A percentile compares a stretch with the other conserved stretches of the same genome.
These are phyloP conservation scores for Conringia planisiliqua DNA, from an alignment of 345 rosid species.

Conservation along the genomic window DNA sequence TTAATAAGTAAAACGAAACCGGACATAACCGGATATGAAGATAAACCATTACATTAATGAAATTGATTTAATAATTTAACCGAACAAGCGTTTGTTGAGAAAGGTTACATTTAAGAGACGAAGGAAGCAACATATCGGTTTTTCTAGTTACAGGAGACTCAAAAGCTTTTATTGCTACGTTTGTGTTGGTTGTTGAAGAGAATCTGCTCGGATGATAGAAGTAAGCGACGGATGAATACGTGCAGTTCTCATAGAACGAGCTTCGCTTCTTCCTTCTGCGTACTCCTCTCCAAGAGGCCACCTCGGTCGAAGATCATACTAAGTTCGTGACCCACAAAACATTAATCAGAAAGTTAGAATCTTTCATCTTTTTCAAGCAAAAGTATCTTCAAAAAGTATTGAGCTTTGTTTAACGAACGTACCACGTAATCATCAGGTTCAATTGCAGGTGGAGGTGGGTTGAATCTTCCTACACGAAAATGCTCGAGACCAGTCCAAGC, in stretches of 20 bases:
- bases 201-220: slow-evolving; percentile 70
- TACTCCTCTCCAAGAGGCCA: slow-evolving; percentile 94
- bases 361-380: neutral
- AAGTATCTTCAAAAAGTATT: neutral
- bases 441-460: slow-evolving; percentile 79
- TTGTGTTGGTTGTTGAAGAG: slow-evolving; percentile 41
- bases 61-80: neutral
- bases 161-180: neutral
- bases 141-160: slow-evolving; percentile 4
- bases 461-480: slow-evolving; percentile 78
- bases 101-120: neutral
- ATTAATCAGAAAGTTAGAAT: neutral
- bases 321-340: slow-evolving; percentile 16
- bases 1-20: neutral
- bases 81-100: neutral
- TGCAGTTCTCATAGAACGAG: slow-evolving; percentile 73
- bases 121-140: neutral
- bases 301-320: slow-evolving; percentile 90
- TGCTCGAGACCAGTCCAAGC: slow-evolving; percentile 99
- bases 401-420: slow-evolving; percentile 13
- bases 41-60: neutral
- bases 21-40: neutral
- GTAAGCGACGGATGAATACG: slow-evolving; percentile 88
- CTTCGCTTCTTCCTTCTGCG: slow-evolving; percentile 74
- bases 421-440: slow-evolving; percentile 80